phyloP scores from a whole-genome alignment of 176 grass and related monocot species.

The Eragrostis curvula region DNA sequence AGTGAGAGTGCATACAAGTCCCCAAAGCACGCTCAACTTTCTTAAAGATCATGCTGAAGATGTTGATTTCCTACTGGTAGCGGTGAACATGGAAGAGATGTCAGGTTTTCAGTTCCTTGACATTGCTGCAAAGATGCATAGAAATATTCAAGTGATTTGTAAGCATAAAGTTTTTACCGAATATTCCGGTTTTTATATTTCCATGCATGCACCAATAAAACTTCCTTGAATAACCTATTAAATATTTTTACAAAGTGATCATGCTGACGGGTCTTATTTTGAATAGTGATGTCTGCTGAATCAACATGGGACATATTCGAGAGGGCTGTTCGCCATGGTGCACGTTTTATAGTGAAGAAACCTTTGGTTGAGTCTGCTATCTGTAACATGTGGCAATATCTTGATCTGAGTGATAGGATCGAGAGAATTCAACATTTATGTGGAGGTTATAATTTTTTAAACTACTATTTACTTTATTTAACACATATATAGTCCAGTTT shows the following conservation, averaged over 20 bases:
- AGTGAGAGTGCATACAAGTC: conserved; percentile 4
- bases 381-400: conserved; percentile 23
- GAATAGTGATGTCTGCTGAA: conserved; percentile 26
- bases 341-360: conserved; percentile 34
- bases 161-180: not conserved
- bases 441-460: not conserved
- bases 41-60: conserved; percentile 8
- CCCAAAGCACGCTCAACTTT: conserved; percentile 5
- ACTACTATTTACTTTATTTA: not conserved
- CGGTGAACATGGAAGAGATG: conserved; percentile 22
- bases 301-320: not conserved
- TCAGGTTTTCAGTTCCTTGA: conserved; percentile 31
- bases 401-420: not conserved
- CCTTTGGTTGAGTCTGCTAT: not conserved
- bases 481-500: not conserved
- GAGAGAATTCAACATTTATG: not conserved
- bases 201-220: not conserved
- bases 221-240: not conserved
- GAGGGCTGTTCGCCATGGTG: conserved; percentile 2
- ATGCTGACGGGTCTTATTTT: not conserved
- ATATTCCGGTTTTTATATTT: not conserved
- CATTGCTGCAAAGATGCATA: not conserved
- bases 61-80: conserved; percentile 35
- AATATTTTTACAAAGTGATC: not conserved
- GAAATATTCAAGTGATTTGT: conserved; percentile 39